Evolutionary conservation across 352 stramenopile species (phyloP), one percentile per base, ranked within the genome.

Genomic region (Globisporangium spinosum): DNA sequence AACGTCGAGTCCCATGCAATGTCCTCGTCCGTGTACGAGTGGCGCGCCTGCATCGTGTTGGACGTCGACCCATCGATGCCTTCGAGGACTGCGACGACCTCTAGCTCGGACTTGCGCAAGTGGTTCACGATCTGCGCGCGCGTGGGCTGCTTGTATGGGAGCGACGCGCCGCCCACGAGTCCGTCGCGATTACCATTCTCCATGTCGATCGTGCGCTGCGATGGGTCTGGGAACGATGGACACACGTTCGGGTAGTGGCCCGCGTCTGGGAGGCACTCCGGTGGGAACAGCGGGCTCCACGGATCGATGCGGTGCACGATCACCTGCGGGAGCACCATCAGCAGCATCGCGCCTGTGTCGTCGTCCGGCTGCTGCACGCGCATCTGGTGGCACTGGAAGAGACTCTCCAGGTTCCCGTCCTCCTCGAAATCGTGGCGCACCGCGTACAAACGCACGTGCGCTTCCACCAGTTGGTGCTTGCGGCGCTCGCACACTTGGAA

Each of bases 401-500:
- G 68, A 17, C 69, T 76, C 29, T 91, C 86, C 9, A 74, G 67
- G 17, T 63, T 68, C 15, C 78, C 85, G 54, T 91, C 77, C 65
- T 79, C 68, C 34, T 78, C 77, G 20, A 80, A 71, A 15, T 91
- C 80, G 57, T 94, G 85, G 6, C 83, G 82, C 43, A 96, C 83
- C n/a, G 86, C 85, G 68, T 96, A 96, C 12, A 92, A 64, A 10
- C 88, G 86, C 22, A 96, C 83, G 67, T 96, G 88, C 3, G 86
- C 88, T 58, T 96, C 88, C 1, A 93, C 85, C 20, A 96, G 85
- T 65, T 97, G 90, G 61, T 97, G 89, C 64, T 96, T 96, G 29
- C 90, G 84, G 35, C 89, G 78, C 67, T 97, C 90, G 59, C 90
- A 97, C 0, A 93, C 84, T 60, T 97, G 90, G 65, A 97, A 90